A percentile compares a stretch with the other conserved stretches of the same genome.
Conservation (phyloP, 108 stramenopile species). For the Schizochytrium sp. region DNA sequence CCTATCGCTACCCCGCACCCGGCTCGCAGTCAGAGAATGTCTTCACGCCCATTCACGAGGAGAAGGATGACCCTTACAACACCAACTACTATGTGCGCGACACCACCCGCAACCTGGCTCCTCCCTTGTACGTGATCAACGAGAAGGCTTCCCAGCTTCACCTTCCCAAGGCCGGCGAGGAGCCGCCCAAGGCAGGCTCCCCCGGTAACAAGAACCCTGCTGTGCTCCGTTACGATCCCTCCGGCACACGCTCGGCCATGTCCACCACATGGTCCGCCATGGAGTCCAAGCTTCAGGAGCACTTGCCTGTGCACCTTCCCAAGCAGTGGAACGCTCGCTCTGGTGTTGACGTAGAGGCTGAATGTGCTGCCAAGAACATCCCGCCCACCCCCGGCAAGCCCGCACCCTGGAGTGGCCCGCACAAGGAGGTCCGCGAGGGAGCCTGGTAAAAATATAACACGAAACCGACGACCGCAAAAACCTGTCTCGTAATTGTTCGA, state of each 20-base stretch:
- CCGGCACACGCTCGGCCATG: slow-evolving; percentile 56
- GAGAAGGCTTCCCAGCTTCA: neutral
- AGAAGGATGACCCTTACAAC: slow-evolving; percentile 18
- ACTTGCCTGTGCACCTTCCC: slow-evolving; percentile 36
- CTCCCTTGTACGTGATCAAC: neutral
- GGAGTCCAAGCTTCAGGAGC: slow-evolving; percentile 14
- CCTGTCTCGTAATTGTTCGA: too few species aligned
- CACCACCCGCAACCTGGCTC: neutral
- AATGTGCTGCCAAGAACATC: neutral
- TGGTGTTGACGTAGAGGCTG: neutral
- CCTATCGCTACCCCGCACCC: slow-evolving; percentile 54
- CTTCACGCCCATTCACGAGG: neutral
- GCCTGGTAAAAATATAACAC: neutral
- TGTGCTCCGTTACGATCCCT: slow-evolving; percentile 57
- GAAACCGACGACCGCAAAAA: too few species aligned
- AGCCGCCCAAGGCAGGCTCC: slow-evolving; percentile 14
- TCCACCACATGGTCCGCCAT: neutral
- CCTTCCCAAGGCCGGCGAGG: slow-evolving; percentile 45
- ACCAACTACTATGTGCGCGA: slow-evolving; percentile 45
- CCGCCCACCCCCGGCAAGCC: slow-evolving; percentile 58
- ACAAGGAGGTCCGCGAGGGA: slow-evolving; percentile 35
- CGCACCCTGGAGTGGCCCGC: slow-evolving; percentile 11
- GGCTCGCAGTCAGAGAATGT: neutral
- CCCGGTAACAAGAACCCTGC: slow-evolving; percentile 61
- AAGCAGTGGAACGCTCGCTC: neutral